Evolutionary conservation across 2,329 filamentous ascomycete genomes (phyloP).

Genomic region (Pseudogymnoascus sp.): DNA sequence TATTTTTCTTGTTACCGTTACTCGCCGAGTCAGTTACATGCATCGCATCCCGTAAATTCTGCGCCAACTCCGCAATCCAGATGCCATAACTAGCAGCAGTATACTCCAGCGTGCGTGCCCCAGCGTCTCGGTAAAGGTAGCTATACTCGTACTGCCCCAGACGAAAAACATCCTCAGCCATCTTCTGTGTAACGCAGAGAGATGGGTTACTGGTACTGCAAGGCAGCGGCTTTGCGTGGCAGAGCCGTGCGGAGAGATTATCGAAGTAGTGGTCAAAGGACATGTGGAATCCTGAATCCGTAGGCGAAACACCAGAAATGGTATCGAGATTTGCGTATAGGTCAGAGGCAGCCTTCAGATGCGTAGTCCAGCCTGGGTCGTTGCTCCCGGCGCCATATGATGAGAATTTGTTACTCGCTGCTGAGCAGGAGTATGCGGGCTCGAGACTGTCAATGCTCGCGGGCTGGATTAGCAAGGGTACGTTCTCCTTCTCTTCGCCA

Average conservation of each 20-base stretch:
- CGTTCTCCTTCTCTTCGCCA: slow-evolving; percentile 25
- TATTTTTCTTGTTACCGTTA: not conserved
- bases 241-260: not conserved
- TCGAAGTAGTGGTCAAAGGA: not conserved
- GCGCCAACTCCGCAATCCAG: not conserved
- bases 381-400: not conserved
- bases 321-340: not conserved
- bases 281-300: not conserved
- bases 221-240: not conserved
- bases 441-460: slow-evolving; percentile 61
- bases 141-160: not conserved
- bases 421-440: slow-evolving; percentile 59
- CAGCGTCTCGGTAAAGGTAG: not conserved
- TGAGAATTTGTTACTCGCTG: slow-evolving; percentile 29
- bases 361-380: not conserved
- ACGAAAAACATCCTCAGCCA: not conserved
- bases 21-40: not conserved
- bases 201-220: not conserved
- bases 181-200: not conserved
- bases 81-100: not conserved
- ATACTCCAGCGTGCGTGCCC: not conserved
- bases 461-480: slow-evolving; percentile 44
- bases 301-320: not conserved
- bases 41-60: not conserved
- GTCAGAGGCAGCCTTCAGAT: not conserved